Evolutionary conservation across 768 basidiomycete species (phyloP).

Genomic region (Podaxis pistillaris): DNA sequence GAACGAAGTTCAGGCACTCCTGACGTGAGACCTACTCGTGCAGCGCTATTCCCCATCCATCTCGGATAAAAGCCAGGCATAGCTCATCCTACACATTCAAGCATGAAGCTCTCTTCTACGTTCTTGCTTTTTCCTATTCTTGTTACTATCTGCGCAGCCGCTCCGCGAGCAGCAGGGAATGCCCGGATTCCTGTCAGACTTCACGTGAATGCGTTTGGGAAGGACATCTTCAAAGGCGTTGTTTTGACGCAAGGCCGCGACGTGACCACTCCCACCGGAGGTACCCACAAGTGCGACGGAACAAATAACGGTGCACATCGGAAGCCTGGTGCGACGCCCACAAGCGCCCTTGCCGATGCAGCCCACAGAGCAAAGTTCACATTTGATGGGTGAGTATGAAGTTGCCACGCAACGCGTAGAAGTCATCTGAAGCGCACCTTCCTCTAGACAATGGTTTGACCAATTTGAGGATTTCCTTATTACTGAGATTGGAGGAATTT

Average conservation of each 20-base stretch:
- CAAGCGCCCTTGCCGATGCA: slow-evolving; percentile 43
- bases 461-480: slow-evolving; percentile 45
- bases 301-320: slow-evolving; percentile 35
- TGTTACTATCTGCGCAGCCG: neutral
- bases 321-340: slow-evolving; percentile 38
- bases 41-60: neutral
- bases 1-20: neutral
- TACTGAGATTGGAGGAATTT: slow-evolving; percentile 31
- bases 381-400: slow-evolving; percentile 37
- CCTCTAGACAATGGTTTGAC: slow-evolving; percentile 28
- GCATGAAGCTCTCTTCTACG: neutral
- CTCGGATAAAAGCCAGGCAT: neutral
- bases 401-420: neutral
- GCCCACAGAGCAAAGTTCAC: slow-evolving; percentile 27
- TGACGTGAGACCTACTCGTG: neutral
- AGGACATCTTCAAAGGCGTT: slow-evolving; percentile 38
- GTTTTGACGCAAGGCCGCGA: slow-evolving; percentile 40
- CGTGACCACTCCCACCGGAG: slow-evolving; percentile 36
- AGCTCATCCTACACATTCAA: neutral
- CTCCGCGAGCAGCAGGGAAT: slow-evolving; percentile 11
- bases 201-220: slow-evolving; percentile 36
- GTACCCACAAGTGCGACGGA: slow-evolving; percentile 43
- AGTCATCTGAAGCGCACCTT: neutral
- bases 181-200: slow-evolving; percentile 27
- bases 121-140: neutral